These are phyloP conservation scores for sorghum (Sorghum bicolor) DNA, from an alignment of 176 grass and related monocot species.

Conservation along the genomic window Sorghum_bicolor_NCBIv3 NC_012874.2:18057001-18057500, in stretches of 20 bases:
- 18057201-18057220: neutral
- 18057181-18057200: neutral
- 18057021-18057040: constrained; percentile 88
- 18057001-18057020: constrained; percentile 97
- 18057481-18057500: too few species aligned
- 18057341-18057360: too few species aligned
- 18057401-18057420: too few species aligned
- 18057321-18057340: too few species aligned
- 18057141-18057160: neutral
- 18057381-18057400: too few species aligned
- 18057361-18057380: too few species aligned
- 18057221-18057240: neutral
- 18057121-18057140: neutral
- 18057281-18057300: neutral
- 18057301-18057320: neutral
- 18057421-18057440: too few species aligned
- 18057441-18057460: too few species aligned
- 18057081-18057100: constrained; percentile 48
- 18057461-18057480: too few species aligned
- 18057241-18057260: neutral
- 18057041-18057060: constrained; percentile 80
- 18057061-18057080: constrained; percentile 91
- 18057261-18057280: neutral
- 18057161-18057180: neutral
- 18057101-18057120: neutral